These are phyloP conservation scores for Epichloe gansuensis DNA, from an alignment of 2,329 filamentous ascomycete species.

Conservation along the genomic window DNA sequence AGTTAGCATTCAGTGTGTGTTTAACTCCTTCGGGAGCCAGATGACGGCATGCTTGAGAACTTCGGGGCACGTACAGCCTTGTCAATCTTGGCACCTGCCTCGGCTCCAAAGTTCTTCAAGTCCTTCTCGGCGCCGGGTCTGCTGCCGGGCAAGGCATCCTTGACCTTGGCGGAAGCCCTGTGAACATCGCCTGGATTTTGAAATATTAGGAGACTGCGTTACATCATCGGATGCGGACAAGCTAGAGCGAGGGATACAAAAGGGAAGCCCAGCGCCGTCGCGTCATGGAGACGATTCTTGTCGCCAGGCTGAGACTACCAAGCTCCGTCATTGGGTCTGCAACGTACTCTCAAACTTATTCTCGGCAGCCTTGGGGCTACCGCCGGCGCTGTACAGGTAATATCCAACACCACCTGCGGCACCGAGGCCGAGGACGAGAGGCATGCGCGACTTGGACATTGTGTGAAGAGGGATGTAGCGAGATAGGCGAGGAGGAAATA, in stretches of 20 bases:
- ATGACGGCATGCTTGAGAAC: neutral
- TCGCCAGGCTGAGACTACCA: neutral
- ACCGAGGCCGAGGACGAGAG: slow-evolving; percentile 44
- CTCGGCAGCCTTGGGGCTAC: slow-evolving; percentile 69
- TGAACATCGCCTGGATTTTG: slow-evolving; percentile 61
- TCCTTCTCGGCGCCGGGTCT: slow-evolving; percentile 53
- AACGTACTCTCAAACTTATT: slow-evolving; percentile 67
- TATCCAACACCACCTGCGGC: slow-evolving; percentile 64
- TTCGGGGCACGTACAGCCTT: slow-evolving; percentile 44
- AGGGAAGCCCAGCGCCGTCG: neutral
- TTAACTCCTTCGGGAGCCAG: too few relatives aligned
- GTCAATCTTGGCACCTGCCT: slow-evolving; percentile 55
- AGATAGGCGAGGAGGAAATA: neutral
- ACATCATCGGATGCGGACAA: neutral
- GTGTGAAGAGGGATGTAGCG: slow-evolving; percentile 9
- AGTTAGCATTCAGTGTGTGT: neutral
- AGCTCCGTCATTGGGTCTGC: neutral
- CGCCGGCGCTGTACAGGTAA: slow-evolving; percentile 84
- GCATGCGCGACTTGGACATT: slow-evolving; percentile 36
- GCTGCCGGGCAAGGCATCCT: slow-evolving; percentile 50
- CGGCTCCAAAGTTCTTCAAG: slow-evolving; percentile 33
- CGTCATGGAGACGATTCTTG: neutral
- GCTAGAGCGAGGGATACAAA: too few relatives aligned
- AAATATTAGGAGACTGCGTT: neutral
- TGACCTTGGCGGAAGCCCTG: slow-evolving; percentile 53